These are phyloP conservation scores for Lavandula angustifolia DNA, from an alignment of 257 asterid species.

Conservation along the genomic window DNA sequence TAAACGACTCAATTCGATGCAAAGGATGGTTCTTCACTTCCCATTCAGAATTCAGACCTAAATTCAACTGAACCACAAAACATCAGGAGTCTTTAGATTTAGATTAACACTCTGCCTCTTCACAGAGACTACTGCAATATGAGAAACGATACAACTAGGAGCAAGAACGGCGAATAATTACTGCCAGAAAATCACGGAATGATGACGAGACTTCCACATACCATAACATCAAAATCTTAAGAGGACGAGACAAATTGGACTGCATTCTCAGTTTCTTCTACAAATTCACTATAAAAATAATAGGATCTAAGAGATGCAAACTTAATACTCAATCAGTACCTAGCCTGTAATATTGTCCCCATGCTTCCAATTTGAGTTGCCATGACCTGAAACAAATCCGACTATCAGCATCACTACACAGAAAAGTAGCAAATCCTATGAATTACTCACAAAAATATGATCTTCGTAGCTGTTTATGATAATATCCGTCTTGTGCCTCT, in stretches of 20 bases:
- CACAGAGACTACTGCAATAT: too few species aligned
- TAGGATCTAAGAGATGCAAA: neutral
- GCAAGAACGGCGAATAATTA: too few species aligned
- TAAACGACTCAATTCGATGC: neutral
- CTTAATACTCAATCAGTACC: constrained; percentile 40
- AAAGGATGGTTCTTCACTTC: constrained; percentile 1
- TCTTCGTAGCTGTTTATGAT: constrained; percentile 78
- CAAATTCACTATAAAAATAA: constrained; percentile 18
- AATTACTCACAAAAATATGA: constrained; percentile 66
- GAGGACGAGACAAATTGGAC: neutral
- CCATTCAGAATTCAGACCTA: constrained; percentile 7
- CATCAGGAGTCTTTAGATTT: too few species aligned
- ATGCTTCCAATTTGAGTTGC: constrained; percentile 94
- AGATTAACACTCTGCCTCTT: too few species aligned
- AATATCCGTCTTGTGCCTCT: constrained; percentile 80
- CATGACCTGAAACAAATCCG: constrained; percentile 53
- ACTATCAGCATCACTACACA: constrained; percentile 3
- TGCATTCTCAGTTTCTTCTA: neutral
- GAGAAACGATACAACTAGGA: too few species aligned
- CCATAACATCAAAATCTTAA: neutral
- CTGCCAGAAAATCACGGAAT: too few species aligned
- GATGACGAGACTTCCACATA: too few species aligned
- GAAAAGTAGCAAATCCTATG: neutral
- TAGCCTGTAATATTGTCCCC: constrained; percentile 90
- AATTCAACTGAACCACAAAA: constrained; percentile 13